Evolutionary conservation across 257 asterid genomes (phyloP).

Genomic region (Nicotiana undulata): DNA sequence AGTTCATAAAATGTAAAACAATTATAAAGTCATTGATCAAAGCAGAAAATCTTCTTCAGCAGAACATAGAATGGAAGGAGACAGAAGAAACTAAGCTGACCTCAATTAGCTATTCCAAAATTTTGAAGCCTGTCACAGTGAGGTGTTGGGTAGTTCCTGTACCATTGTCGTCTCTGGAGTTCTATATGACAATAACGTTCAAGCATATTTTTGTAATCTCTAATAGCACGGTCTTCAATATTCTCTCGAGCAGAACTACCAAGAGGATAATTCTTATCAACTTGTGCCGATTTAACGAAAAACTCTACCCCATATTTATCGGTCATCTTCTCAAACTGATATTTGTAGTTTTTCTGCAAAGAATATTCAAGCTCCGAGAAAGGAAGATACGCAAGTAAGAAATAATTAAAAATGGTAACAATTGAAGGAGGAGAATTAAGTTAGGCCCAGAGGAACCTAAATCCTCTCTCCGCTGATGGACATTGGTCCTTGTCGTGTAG

Average conservation of each 20-base stretch:
- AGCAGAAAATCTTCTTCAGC: not conserved
- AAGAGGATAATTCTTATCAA: constrained; percentile 55
- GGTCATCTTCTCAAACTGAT: constrained; percentile 24
- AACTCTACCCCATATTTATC: constrained; percentile 67
- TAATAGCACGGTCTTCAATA: constrained; percentile 57
- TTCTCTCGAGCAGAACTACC: constrained; percentile 52
- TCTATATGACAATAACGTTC: constrained; percentile 85
- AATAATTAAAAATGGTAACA: too few relatives aligned
- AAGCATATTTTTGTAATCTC: constrained; percentile 65
- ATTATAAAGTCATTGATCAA: not conserved
- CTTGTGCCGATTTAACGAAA: constrained; percentile 60
- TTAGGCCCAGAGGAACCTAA: too few relatives aligned
- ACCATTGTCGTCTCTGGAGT: constrained; percentile 94
- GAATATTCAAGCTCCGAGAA: too few relatives aligned
- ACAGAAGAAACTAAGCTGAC: constrained; percentile 26
- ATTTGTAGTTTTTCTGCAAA: too few relatives aligned
- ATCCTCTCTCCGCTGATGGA: too few relatives aligned
- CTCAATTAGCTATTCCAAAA: constrained; percentile 47
- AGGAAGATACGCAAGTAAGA: too few relatives aligned
- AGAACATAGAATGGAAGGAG: constrained; percentile 2
- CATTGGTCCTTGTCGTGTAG: too few relatives aligned
- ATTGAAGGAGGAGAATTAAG: too few relatives aligned
- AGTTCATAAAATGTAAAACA: not conserved
- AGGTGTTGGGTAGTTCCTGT: constrained; percentile 82
- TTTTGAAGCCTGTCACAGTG: constrained; percentile 77